phyloP scores from a whole-genome alignment of 352 stramenopile genomes.

The Pythium brachiatum region DNA sequence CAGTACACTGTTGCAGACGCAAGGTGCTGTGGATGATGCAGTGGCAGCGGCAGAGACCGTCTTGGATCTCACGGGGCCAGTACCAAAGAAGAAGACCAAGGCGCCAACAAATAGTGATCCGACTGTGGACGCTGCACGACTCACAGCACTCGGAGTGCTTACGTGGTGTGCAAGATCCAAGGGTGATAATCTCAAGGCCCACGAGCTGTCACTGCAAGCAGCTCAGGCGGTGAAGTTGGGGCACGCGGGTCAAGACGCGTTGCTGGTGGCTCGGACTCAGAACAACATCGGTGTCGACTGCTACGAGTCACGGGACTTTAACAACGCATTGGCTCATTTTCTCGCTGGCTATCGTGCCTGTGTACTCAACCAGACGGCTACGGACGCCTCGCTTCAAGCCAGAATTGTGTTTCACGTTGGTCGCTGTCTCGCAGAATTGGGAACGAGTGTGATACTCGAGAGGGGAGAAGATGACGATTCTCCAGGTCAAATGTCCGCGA shows the following conservation, averaged over 20 bases:
- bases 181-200: background rate
- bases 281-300: slow-evolving; percentile 41
- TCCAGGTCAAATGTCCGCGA: slow-evolving; percentile 4
- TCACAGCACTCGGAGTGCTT: slow-evolving; percentile 13
- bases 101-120: background rate
- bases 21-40: slow-evolving; percentile 34
- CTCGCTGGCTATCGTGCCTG: slow-evolving; percentile 30
- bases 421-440: slow-evolving; percentile 30
- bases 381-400: slow-evolving; percentile 26
- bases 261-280: slow-evolving; percentile 32
- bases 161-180: background rate
- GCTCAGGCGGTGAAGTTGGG: background rate
- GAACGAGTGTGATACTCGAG: slow-evolving; percentile 11
- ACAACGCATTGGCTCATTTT: slow-evolving; percentile 34
- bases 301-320: slow-evolving; percentile 30
- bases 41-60: slow-evolving; percentile 30
- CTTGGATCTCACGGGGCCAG: slow-evolving; percentile 17
- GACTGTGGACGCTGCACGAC: background rate
- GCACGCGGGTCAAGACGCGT: background rate
- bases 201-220: background rate
- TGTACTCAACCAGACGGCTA: slow-evolving; percentile 10
- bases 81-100: slow-evolving; percentile 8
- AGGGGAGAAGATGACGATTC: slow-evolving; percentile 11
- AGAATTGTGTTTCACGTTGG: slow-evolving; percentile 49
- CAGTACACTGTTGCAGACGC: slow-evolving; percentile 37